phyloP scores from a whole-genome alignment of 345 rosid species.

The Bretschneidera sinensis region DNA sequence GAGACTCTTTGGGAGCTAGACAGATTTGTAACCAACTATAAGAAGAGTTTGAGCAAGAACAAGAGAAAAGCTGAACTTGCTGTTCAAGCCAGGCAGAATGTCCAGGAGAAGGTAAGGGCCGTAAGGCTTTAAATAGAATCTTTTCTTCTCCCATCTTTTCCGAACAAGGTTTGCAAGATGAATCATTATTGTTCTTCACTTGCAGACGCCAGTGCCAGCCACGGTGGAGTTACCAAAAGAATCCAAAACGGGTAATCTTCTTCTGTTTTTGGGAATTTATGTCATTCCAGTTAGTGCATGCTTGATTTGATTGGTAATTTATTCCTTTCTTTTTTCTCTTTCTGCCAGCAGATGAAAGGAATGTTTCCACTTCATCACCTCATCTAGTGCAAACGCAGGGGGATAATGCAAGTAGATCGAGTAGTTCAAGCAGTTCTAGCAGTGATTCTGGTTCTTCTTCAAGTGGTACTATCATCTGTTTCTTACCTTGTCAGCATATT shows the following conservation, averaged over 20 bases:
- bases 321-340: slow-evolving; percentile 4
- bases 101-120: slow-evolving; percentile 50
- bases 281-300: neutral
- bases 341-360: slow-evolving; percentile 46
- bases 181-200: slow-evolving; percentile 6
- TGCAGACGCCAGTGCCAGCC: slow-evolving; percentile 48
- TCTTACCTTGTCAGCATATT: neutral
- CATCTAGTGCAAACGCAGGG: slow-evolving; percentile 54
- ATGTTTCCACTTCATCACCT: slow-evolving; percentile 42
- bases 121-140: neutral
- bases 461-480: slow-evolving; percentile 54
- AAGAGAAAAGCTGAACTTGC: slow-evolving; percentile 97
- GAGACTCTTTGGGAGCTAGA: slow-evolving; percentile 99
- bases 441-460: slow-evolving; percentile 96
- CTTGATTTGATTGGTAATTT: slow-evolving; percentile 15
- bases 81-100: slow-evolving; percentile 65
- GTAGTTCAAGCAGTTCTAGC: slow-evolving; percentile 96
- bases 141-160: slow-evolving; percentile 1
- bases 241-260: slow-evolving; percentile 49
- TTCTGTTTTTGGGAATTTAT: neutral
- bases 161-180: slow-evolving; percentile 1
- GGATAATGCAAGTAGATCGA: slow-evolving; percentile 66
- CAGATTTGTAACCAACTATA: slow-evolving; percentile 92
- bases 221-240: slow-evolving; percentile 47
- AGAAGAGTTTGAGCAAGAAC: slow-evolving; percentile 91